Evolutionary conservation across 83 land plant genomes (phyloP).

Genomic region (Thuja plicata): DNA sequence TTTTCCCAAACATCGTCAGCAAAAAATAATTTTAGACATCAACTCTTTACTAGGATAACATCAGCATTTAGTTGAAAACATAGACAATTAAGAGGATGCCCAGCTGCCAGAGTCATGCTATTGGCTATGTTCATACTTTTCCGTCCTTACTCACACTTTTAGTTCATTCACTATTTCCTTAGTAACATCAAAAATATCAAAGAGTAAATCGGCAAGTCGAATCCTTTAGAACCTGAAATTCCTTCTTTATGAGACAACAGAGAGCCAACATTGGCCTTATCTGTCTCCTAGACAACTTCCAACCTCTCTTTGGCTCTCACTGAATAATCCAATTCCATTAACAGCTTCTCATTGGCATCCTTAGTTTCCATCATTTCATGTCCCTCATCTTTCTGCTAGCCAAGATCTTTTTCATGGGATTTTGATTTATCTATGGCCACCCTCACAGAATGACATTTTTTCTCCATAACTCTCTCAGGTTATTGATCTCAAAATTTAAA

Average conservation of each 20-base stretch:
- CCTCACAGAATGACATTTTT: neutral
- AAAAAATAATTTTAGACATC: neutral
- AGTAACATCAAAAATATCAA: neutral
- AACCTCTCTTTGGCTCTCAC: neutral
- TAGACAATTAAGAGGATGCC: neutral
- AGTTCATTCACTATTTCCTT: neutral
- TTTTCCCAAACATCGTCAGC: neutral
- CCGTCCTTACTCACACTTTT: neutral
- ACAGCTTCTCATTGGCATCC: neutral
- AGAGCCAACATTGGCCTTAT: neutral
- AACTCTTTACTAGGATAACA: neutral
- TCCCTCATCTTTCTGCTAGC: neutral
- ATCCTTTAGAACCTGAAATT: neutral
- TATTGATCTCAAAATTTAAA: neutral
- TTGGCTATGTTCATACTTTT: neutral
- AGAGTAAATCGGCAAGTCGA: neutral
- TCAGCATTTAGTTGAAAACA: neutral
- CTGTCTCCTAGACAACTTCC: neutral
- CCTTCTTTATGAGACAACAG: neutral
- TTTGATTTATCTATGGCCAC: neutral
- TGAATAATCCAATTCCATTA: neutral
- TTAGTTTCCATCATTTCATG: neutral
- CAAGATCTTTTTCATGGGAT: too few relatives aligned
- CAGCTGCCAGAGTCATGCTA: neutral
- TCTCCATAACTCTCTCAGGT: neutral